phyloP scores from a whole-genome alignment of 768 basidiomycete species.

The Suillus placidus region DNA sequence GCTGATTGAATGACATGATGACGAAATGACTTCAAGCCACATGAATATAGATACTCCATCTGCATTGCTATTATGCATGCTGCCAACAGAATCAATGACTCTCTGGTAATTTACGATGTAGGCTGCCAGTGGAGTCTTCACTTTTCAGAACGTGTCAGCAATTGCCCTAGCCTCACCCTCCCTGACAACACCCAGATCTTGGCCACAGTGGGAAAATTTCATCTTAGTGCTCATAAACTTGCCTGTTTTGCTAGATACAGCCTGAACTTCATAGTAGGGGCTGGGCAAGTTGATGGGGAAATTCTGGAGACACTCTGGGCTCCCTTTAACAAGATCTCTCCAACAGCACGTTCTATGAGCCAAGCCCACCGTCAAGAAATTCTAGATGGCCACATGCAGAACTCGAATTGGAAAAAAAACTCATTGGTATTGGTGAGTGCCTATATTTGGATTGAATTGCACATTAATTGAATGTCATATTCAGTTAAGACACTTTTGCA shows the following conservation, averaged over 20 bases:
- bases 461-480: too few relatives aligned
- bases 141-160: conserved; percentile 13
- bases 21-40: conserved; percentile 20
- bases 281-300: conserved; percentile 30
- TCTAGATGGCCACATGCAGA: conserved; percentile 35
- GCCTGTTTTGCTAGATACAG: conserved; percentile 29
- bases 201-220: conserved; percentile 18
- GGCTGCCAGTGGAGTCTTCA: conserved; percentile 28
- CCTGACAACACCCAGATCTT: conserved; percentile 23
- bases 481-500: background rate
- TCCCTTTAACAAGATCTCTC: too few relatives aligned
- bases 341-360: conserved; percentile 25
- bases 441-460: background rate
- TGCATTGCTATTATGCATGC: conserved; percentile 23
- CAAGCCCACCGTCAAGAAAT: conserved; percentile 30
- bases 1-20: too few relatives aligned
- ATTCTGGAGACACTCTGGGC: conserved; percentile 34
- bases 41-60: conserved; percentile 30
- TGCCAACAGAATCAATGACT: background rate
- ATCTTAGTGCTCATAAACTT: conserved; percentile 28
- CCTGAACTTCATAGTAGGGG: conserved; percentile 34
- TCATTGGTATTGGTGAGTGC: conserved; percentile 24
- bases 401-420: conserved; percentile 39
- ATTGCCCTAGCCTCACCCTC: background rate
- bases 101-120: conserved; percentile 33